Evolutionary conservation across 2,329 filamentous ascomycete species (phyloP), one percentile per base, ranked within the genome.

Genomic region (Dactylellina parvicollis): DNA sequence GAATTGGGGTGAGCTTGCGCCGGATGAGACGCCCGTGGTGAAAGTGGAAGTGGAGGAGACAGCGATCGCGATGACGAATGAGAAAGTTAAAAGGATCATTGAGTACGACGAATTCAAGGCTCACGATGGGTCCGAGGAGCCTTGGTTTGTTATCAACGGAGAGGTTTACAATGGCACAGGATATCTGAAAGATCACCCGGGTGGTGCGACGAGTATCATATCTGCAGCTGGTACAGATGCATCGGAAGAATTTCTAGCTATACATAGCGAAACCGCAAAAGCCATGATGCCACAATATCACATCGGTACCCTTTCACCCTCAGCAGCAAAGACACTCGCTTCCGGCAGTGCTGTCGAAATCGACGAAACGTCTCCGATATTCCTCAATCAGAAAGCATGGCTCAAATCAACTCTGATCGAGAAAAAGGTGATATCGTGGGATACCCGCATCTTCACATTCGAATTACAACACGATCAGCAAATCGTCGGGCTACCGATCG

Each of bases 211-310:
- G 75, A 95, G 91, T 77, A 96, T 97, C 78, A 85, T 90, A 59
- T 89, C 89, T 26, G 91, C 89, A 2, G 92, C 92, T n/a, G 92
- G 89, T 0, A 84, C 91, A 77, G 92, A 97, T 80, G 87, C 87
- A 8, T 90, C 90, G 0, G 93, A 96, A 78, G 93, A 97, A 76
- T 97, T 96, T 79, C 86, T 96, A 82, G 90, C 91, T 12, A 97
- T 97, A 77, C 92, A 96, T 80, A 93, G 90, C 79, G 92, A 96
- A 82, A 96, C 91, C 14, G 93, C 93, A 32, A 96, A 96, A 82
- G 86, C 85, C 16, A 96, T 96, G 92, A 92, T 97, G 89, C 85
- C 86, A 9, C 81, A 85, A 46, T 96, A 96, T 79, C 92, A 97
- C 80, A 88, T 97, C 75, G 93, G 93, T 55, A 88, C 87, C 0